phyloP scores from a whole-genome alignment of 306 rosid genomes.

The Senna siamea region DNA sequence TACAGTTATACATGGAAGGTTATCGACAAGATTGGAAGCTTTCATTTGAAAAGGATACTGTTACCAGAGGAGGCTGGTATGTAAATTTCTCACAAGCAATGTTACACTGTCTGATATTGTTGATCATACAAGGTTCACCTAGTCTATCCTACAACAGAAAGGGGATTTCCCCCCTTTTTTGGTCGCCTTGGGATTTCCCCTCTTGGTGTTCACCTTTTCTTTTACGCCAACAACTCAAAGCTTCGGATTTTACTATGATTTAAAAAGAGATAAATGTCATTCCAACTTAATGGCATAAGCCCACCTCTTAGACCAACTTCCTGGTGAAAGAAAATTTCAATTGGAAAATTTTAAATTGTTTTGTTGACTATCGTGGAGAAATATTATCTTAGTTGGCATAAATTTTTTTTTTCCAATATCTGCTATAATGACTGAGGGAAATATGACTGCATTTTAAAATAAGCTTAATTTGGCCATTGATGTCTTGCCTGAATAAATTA shows the following conservation, averaged over 20 bases:
- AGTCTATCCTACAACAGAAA: neutral
- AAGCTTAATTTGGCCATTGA: neutral
- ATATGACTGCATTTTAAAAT: neutral
- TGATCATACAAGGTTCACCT: conserved; percentile 7
- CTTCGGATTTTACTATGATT: no score
- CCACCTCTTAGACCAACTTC: no score
- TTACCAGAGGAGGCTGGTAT: conserved; percentile 86
- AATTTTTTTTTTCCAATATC: neutral
- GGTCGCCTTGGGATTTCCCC: no score
- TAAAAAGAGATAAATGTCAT: no score
- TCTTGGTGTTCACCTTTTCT: no score
- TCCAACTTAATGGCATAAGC: no score
- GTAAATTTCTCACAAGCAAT: conserved; percentile 29
- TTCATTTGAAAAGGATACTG: conserved; percentile 80
- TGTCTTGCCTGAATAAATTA: neutral
- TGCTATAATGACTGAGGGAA: neutral
- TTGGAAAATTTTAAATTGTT: neutral
- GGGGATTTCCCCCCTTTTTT: neutral
- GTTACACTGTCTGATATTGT: neutral
- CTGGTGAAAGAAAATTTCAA: conserved; percentile 6
- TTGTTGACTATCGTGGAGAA: neutral
- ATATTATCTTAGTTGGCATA: neutral
- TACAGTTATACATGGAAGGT: conserved; percentile 84
- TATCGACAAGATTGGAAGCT: conserved; percentile 96
- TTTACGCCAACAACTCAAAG: no score